These are phyloP conservation scores for Fusarium pseudocircinatum DNA, from an alignment of 2,329 filamentous ascomycete genomes.

Conservation along the genomic window DNA sequence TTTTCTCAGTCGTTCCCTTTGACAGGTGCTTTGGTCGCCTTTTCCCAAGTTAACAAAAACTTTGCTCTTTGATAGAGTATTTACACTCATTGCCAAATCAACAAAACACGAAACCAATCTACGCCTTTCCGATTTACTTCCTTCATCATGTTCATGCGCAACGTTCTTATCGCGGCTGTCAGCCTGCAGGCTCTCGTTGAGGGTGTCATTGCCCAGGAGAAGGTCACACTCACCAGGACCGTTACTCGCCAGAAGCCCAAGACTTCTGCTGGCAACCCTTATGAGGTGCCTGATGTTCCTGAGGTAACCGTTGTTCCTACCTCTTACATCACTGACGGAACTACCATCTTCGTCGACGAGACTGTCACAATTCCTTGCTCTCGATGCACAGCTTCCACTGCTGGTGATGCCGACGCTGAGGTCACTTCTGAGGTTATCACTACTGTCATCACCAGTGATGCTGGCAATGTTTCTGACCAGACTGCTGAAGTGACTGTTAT, in stretches of 20 bases:
- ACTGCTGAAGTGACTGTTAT: slow-evolving; percentile 26
- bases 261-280: slow-evolving; percentile 1
- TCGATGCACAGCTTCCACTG: slow-evolving; percentile 23
- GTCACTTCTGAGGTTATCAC: slow-evolving; percentile 3
- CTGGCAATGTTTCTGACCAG: slow-evolving; percentile 11
- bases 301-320: slow-evolving; percentile 31
- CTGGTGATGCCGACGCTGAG: slow-evolving; percentile 6
- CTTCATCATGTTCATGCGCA: slow-evolving; percentile 39
- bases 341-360: slow-evolving; percentile 32
- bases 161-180: slow-evolving; percentile 36
- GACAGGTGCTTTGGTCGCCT: slow-evolving; percentile 42
- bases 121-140: slow-evolving; percentile 7
- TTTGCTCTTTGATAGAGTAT: slow-evolving; percentile 44
- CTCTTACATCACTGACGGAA: slow-evolving; percentile 30
- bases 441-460: slow-evolving; percentile 19
- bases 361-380: slow-evolving; percentile 37
- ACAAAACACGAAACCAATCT: slow-evolving; percentile 30
- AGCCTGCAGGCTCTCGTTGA: slow-evolving; percentile 37
- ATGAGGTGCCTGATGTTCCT: slow-evolving; percentile 21
- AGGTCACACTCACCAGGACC: slow-evolving; percentile 26
- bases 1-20: slow-evolving; percentile 42
- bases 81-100: slow-evolving; percentile 37
- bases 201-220: slow-evolving; percentile 35
- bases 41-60: slow-evolving; percentile 29
- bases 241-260: slow-evolving; percentile 26